phyloP scores from a whole-genome alignment of 352 stramenopile species.

The Phytopythium helicoides region DNA sequence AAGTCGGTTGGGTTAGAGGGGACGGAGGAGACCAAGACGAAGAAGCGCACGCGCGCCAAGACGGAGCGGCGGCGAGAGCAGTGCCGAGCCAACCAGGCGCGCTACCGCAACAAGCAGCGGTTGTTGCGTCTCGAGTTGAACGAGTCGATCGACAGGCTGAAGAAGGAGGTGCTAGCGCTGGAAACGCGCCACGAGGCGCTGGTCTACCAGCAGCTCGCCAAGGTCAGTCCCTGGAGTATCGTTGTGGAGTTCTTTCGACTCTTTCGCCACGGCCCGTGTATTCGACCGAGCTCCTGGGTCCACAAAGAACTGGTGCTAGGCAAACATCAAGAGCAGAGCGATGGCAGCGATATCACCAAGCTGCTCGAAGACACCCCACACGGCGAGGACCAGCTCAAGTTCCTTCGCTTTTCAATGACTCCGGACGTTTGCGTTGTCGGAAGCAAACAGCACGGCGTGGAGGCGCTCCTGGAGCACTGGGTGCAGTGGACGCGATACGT shows the following conservation, averaged over 20 bases:
- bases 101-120: conserved; percentile 12
- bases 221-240: too few species aligned
- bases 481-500: conserved; percentile 9
- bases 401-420: too few species aligned
- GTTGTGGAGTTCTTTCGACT: too few species aligned
- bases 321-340: too few species aligned
- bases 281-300: too few species aligned
- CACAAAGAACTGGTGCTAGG: too few species aligned
- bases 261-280: too few species aligned
- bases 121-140: conserved; percentile 10
- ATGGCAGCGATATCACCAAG: too few species aligned
- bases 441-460: conserved; percentile 4
- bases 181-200: conserved; percentile 12
- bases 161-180: conserved; percentile 14
- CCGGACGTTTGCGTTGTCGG: conserved; percentile 8
- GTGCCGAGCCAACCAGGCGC: conserved; percentile 26
- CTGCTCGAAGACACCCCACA: too few species aligned
- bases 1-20: too few species aligned
- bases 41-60: conserved; percentile 21
- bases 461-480: conserved; percentile 15
- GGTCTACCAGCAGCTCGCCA: neutral
- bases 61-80: conserved; percentile 25
- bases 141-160: conserved; percentile 12
- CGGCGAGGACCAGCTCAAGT: too few species aligned
- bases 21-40: neutral